Conservation (phyloP, 352 stramenopile species). For the Phytophthora sp. region DNA sequence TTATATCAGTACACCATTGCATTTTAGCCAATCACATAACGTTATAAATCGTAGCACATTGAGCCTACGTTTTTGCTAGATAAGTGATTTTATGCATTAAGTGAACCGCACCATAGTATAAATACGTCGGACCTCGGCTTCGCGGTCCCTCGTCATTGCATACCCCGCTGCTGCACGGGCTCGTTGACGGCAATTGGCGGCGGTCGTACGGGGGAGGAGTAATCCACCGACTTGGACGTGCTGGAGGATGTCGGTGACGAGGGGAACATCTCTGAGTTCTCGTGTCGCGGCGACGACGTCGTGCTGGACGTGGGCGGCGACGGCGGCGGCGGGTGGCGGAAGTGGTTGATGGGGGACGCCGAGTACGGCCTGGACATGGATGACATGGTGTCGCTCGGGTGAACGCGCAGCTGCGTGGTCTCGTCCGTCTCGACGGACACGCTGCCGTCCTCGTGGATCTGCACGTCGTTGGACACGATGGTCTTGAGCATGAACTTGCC, state of each 20-base stretch:
- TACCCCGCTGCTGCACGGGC: conserved; percentile 12
- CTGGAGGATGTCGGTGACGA: conserved; percentile 20
- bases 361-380: conserved; percentile 56
- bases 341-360: conserved; percentile 73
- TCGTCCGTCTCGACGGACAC: conserved; percentile 55
- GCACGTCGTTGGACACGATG: conserved; percentile 69
- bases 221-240: conserved; percentile 27
- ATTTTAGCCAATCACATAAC: too few species aligned
- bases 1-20: too few species aligned
- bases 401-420: conserved; percentile 53
- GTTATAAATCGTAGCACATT: too few species aligned
- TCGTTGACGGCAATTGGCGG: conserved; percentile 26
- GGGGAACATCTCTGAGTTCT: conserved; percentile 25
- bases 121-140: conserved; percentile 17
- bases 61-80: too few species aligned
- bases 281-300: conserved; percentile 35
- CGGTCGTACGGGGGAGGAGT: conserved; percentile 8
- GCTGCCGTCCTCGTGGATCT: conserved; percentile 46
- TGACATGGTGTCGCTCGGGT: conserved; percentile 50
- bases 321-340: conserved; percentile 54
- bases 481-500: conserved; percentile 68
- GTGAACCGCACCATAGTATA: too few species aligned
- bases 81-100: too few species aligned
- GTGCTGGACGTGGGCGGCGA: conserved; percentile 41
- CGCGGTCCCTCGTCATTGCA: conserved; percentile 3